A percentile compares a stretch with the other conserved stretches of the same genome.
Evolutionary conservation across 148 eudicot species (phyloP).

Genomic region (Pharnaceum exiguum): DNA sequence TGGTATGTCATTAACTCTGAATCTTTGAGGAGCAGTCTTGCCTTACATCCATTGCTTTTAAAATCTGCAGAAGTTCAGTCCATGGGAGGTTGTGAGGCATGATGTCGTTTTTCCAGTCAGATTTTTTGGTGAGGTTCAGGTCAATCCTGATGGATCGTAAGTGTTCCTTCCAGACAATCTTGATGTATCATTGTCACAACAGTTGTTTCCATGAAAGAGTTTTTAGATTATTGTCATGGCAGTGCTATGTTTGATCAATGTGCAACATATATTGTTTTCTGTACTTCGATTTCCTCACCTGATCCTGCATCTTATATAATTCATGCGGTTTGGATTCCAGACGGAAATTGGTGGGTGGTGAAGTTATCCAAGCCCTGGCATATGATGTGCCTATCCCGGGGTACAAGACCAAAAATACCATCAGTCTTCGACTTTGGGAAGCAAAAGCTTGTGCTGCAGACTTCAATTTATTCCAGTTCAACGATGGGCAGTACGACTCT

Average conservation of each 20-base stretch:
- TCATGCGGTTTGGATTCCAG: constrained; percentile 30
- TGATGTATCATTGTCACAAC: not conserved
- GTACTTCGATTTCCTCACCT: not conserved
- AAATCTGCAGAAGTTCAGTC: constrained; percentile 82
- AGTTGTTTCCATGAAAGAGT: not conserved
- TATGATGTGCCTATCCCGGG: constrained; percentile 99
- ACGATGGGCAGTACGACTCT: constrained; percentile 90
- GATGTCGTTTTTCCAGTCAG: constrained; percentile 83
- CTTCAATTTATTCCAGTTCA: constrained; percentile 79
- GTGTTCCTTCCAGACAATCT: constrained; percentile 24
- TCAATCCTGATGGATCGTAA: constrained; percentile 78
- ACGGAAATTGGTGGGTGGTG: constrained; percentile 93
- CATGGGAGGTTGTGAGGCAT: constrained; percentile 97
- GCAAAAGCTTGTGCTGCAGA: constrained; percentile 89
- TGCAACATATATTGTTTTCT: not conserved
- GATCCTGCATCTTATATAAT: not conserved
- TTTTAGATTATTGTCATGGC: too few species aligned
- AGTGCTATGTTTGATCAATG: too few species aligned
- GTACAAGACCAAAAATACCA: constrained; percentile 90
- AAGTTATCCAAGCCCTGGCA: constrained; percentile 84
- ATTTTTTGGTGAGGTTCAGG: constrained; percentile 87
- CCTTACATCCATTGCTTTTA: constrained; percentile 6
- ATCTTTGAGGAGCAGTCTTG: not conserved
- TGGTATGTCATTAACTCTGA: not conserved
- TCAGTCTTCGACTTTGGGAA: constrained; percentile 97